Conservation (phyloP, 2,329 filamentous ascomycete species). For the Elsinoe ampelina region DNA sequence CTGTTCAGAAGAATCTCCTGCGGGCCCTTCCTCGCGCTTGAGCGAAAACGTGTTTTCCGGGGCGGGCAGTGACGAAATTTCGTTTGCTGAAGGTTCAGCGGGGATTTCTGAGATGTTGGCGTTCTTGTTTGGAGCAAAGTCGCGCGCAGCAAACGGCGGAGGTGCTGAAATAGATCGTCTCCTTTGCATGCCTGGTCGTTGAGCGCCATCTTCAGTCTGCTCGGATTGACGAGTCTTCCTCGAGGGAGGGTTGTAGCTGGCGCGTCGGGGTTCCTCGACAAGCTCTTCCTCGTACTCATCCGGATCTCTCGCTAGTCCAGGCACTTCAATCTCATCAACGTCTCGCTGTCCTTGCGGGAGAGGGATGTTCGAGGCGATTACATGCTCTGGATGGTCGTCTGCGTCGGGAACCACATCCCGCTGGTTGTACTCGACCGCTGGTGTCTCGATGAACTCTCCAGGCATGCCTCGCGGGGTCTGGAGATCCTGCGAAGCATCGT, state of each 20-base stretch:
- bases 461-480: slow-evolving; percentile 10
- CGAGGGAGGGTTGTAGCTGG: background rate
- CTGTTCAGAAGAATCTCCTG: background rate
- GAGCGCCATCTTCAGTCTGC: background rate
- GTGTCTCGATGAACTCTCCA: slow-evolving; percentile 17
- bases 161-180: slow-evolving; percentile 2
- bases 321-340: slow-evolving; percentile 70
- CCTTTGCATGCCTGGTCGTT: background rate
- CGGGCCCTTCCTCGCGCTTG: background rate
- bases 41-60: background rate
- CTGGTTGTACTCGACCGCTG: slow-evolving; percentile 11
- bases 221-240: background rate
- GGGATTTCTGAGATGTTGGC: slow-evolving; percentile 2
- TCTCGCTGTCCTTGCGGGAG: slow-evolving; percentile 60
- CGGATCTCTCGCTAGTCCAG: slow-evolving; percentile 59
- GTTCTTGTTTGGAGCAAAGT: slow-evolving; percentile 5
- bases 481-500: background rate
- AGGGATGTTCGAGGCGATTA: slow-evolving; percentile 52
- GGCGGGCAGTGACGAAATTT: background rate
- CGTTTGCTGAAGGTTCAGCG: background rate
- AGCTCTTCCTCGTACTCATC: slow-evolving; percentile 39
- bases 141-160: background rate
- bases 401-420: slow-evolving; percentile 29
- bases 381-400: slow-evolving; percentile 27
- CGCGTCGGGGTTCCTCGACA: background rate